Base-by-base conservation (phyloP, 148 eudicot species). In the Suaeda aralocaspica region DNA sequence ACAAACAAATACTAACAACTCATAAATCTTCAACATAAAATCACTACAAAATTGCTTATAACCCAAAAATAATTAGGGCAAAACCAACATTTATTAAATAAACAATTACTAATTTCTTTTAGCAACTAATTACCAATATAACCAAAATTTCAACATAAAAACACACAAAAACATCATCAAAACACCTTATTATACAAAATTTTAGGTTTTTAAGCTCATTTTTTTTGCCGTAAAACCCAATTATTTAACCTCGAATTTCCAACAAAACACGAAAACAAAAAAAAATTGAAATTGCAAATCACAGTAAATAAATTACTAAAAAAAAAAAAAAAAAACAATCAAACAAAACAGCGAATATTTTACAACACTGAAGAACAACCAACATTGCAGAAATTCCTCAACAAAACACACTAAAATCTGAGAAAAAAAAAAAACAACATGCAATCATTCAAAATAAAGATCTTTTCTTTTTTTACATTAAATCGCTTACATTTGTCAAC, bases 351-450 rank as follows among this genome's bases (percentile, higher is more conserved):
- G n/a, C n/a, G n/a, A n/a, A n/a, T n/a, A n/a, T n/a, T n/a, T n/a
- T n/a, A n/a, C n/a, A n/a, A n/a, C n/a, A n/a, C n/a, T n/a, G n/a
- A n/a, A n/a, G n/a, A n/a, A n/a, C n/a, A n/a, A 22, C 11, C 70
- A 44, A 65, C 70, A 73, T 73, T 64, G 68, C 30, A 36, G 15
- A 72, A 72, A 41, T 53, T 64, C 55, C 34, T 42, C 56, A 22
- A 45, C 21, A 42, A 73, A 64, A 15, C 28, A 18, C 18, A 53
- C 30, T 39, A 39, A 1, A 64, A 63, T 52, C 7, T 30, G 11
- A 11, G 6, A 29, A 64, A 55, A 29, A 0, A 24, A 29, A 64
- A 55, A 29, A 0, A 24, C 13, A 1, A 65, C 70, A 73, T 55
- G 70, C 70, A 64, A 41, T 28, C 63, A 53, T 33, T 1, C 6